Conservation (phyloP, 169 alveolate species). For the Plasmodium chabaudi region DNA sequence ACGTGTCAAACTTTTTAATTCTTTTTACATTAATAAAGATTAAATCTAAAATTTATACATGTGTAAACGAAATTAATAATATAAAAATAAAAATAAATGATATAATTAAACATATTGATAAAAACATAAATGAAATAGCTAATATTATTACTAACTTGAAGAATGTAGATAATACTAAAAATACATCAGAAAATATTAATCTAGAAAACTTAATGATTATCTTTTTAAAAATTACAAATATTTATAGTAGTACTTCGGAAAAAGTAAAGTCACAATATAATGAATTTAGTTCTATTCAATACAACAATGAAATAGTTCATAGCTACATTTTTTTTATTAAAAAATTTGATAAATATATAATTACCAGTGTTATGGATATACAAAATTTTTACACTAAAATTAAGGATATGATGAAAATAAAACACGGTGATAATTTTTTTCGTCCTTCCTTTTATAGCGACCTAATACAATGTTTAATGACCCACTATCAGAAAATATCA, state of each 20-base stretch:
- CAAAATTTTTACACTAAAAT: constrained; percentile 26
- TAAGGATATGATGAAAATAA: constrained; percentile 21
- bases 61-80: constrained; percentile 28
- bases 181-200: constrained; percentile 6
- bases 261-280: constrained; percentile 36
- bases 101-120: constrained; percentile 17
- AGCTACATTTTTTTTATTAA: constrained; percentile 39
- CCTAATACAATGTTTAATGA: constrained; percentile 14
- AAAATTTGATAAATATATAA: constrained; percentile 31
- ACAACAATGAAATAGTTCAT: constrained; percentile 22
- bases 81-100: constrained; percentile 25
- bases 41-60: constrained; percentile 27
- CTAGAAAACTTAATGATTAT: constrained; percentile 47
- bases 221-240: constrained; percentile 37
- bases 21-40: constrained; percentile 50
- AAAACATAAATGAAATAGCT: constrained; percentile 8
- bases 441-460: constrained; percentile 5
- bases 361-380: constrained; percentile 31
- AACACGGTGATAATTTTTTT: not conserved
- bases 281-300: constrained; percentile 18
- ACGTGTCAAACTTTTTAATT: constrained; percentile 20
- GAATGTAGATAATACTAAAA: constrained; percentile 6
- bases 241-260: constrained; percentile 23
- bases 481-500: constrained; percentile 23
- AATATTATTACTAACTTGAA: constrained; percentile 15